Base-by-base conservation (phyloP, 345 rosid species). In the Rhizophora apiculata region DNA sequence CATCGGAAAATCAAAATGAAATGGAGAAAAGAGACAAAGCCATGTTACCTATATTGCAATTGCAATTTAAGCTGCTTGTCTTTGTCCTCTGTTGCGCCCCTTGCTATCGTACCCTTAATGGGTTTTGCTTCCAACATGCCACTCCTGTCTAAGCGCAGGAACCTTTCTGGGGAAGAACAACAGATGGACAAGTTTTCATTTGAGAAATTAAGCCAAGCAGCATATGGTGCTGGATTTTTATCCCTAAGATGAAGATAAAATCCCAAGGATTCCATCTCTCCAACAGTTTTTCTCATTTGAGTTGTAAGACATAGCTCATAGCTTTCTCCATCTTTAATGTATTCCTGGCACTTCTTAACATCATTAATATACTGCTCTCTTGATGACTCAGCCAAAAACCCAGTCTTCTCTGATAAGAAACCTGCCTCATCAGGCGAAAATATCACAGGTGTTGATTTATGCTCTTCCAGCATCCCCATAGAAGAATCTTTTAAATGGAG, bases 271-370 rank as follows among this genome's bases (percentile, higher is more conserved):
- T 95, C 86, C 27, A 85, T 74, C 27, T 85, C 75, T 72, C 78
- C 84, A 48, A 89, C 65, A 36, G 37, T 78, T 73, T 76, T 81
- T 62, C 92, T 85, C 52, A 86, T 73, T 82, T 86, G 96, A 73
- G 93, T 86, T 19, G 99, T 95, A 26, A 90, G 85, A 77, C 99
- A 95, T 68, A 90, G 82, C 83, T 95, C 97, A 70, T 95, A 95
- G 91, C 99, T 95, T 78, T 95, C 99, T 62, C 99, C 99, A 43
- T 95, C 97, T 86, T 77, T 88, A 46, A 92, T 95, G 74, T 85
- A 92, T 49, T 82, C 57, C 77, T 88, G 82, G 65, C 97, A 89
- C 78, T 79, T 88, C 67, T 80, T 51, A 67, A 95, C 89, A 73
- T 92, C 96, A 7, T 75, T 68, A 46, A 89, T 62, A 46, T 95